Conservation (phyloP, 2,329 filamentous ascomycete species). For the Sordariomycetes sp. region DNA sequence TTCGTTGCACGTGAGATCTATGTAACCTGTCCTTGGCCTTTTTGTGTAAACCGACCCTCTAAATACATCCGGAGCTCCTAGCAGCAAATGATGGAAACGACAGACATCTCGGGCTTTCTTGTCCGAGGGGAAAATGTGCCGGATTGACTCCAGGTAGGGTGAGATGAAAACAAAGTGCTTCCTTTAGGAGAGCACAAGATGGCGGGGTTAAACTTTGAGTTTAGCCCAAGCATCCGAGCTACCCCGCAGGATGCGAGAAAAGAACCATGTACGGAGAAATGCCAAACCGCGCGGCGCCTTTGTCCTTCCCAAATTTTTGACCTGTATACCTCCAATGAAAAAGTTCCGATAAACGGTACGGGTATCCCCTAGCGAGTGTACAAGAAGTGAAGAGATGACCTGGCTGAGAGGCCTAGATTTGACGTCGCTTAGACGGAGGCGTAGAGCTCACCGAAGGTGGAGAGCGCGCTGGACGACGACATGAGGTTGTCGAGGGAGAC, state of each 20-base stretch:
- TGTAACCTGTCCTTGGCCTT: constrained; percentile 5
- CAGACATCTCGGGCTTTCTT: too few relatives aligned
- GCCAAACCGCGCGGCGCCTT: background rate
- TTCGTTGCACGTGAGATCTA: constrained; percentile 16
- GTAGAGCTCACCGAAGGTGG: constrained; percentile 38
- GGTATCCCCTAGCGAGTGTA: constrained; percentile 26
- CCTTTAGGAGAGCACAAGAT: too few relatives aligned
- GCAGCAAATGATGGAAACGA: background rate
- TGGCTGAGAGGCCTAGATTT: background rate
- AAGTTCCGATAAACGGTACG: constrained; percentile 10
- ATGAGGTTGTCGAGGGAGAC: constrained; percentile 32
- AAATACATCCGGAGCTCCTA: background rate
- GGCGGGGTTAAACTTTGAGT: too few relatives aligned
- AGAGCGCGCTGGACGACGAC: constrained; percentile 26
- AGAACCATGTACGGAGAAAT: constrained; percentile 3
- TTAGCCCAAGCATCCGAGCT: too few relatives aligned
- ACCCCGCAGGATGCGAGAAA: background rate
- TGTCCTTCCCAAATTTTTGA: background rate
- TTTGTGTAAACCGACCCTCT: background rate
- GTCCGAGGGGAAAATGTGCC: too few relatives aligned
- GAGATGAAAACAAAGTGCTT: too few relatives aligned
- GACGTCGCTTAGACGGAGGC: constrained; percentile 24
- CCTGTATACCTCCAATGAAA: background rate
- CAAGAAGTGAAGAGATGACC: constrained; percentile 19
- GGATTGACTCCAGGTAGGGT: too few relatives aligned